Evolutionary conservation across 1,284 basidiomycete genomes (phyloP), one percentile per base, ranked within the genome.

Genomic region (Laetiporus sulphureus): DNA sequence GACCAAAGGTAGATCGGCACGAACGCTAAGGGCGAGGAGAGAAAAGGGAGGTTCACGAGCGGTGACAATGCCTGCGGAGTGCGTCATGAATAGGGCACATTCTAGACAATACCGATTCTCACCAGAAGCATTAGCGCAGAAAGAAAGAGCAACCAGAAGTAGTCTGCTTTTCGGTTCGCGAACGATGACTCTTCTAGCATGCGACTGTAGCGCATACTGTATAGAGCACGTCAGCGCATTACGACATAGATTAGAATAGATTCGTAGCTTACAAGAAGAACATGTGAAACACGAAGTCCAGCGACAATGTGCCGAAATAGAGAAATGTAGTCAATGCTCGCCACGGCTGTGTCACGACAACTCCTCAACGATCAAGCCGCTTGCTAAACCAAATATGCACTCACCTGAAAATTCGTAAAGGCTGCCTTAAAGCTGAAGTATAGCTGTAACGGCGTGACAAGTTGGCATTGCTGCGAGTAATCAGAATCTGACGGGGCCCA

Each of bases 1-100:
- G 92, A 91, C 95, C 96, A 99, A 46, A 99, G 72, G 62, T 99
- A 99, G 36, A 97, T 95, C 3, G 96, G 84, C 2, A 95, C 87
- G 58, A 95, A 95, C 0, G 91, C 91, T 16, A 95, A 73, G 0
- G 88, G 80, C 0, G 88, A 86, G 2, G 90, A 90, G 41, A 93
- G 80, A 65, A 96, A 94, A 0, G 92, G 92, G 18, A 93, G 77
- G 46, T 90, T 92, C 51, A 93, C 80, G 5, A 95, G 71, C 0
- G 91, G 91, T 0, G 91, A 90, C 3, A 94, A 67, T 21, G 69
- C 68, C 89, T 93, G 57, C 25, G 18, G 37, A 32, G 20, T n/a
- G 25, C 39, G 47, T 4, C 49, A 37, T 18, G 16, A 30, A 23
- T 36, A 24, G 16, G n/a, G 21, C 20, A 33, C 10, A 36, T 18